Percentiles rank a stretch among this genome's conserved stretches.
These are phyloP conservation scores for Pseudogymnoascus sp. DNA, from an alignment of 2,329 filamentous ascomycete species.

Conservation along the genomic window DNA sequence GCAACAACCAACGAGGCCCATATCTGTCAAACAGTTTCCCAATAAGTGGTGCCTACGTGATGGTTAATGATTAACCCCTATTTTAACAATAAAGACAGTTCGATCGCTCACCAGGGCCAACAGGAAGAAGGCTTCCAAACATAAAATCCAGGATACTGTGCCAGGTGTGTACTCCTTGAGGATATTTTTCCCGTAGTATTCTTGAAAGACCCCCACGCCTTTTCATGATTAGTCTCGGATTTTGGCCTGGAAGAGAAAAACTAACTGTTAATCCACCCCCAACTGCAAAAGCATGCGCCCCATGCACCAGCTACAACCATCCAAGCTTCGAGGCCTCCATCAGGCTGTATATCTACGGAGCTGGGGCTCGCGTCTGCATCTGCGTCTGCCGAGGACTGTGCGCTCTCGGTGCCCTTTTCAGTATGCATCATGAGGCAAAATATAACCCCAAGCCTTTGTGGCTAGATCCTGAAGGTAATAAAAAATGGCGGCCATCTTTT, in stretches of 20 bases:
- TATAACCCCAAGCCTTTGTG: neutral
- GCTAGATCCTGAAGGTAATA: neutral
- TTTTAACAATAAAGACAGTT: neutral
- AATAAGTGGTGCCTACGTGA: slow-evolving; percentile 32
- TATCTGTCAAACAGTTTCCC: slow-evolving; percentile 55
- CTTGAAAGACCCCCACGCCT: slow-evolving; percentile 46
- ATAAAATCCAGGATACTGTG: slow-evolving; percentile 51
- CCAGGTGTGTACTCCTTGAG: slow-evolving; percentile 41
- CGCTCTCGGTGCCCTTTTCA: neutral
- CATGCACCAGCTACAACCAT: slow-evolving; percentile 41
- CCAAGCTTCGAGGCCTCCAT: slow-evolving; percentile 49
- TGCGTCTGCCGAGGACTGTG: neutral
- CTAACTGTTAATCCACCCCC: slow-evolving; percentile 33
- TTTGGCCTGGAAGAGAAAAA: neutral
- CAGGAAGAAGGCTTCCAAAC: slow-evolving; percentile 45
- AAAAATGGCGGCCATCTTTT: neutral
- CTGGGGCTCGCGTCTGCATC: neutral
- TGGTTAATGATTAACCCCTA: neutral
- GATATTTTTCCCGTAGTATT: slow-evolving; percentile 45
- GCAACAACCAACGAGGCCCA: slow-evolving; percentile 48
- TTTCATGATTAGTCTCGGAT: slow-evolving; percentile 13
- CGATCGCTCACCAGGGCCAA: slow-evolving; percentile 37
- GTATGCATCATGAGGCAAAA: neutral
- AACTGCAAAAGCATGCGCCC: slow-evolving; percentile 37
- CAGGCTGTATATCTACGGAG: slow-evolving; percentile 30